Percentiles rank a stretch among this genome's conserved stretches.
Conservation (phyloP, 2,329 filamentous ascomycete species). For the Colletotrichum plurivorum region DNA sequence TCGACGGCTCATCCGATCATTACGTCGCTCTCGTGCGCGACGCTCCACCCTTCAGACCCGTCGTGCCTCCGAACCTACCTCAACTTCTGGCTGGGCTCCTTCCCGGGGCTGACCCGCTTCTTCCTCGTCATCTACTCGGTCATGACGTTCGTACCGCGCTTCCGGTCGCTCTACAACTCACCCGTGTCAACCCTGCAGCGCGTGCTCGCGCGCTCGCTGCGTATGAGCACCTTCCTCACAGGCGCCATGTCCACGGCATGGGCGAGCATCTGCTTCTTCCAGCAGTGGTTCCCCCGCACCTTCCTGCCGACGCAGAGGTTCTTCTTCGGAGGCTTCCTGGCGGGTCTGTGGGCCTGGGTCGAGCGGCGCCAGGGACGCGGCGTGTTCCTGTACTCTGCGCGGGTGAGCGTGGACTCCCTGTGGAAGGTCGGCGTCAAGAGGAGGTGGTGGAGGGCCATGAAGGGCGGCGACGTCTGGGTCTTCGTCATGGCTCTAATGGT, state of each 20-base stretch:
- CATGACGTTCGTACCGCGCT: slow-evolving; percentile 75
- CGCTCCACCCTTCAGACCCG: slow-evolving; percentile 89
- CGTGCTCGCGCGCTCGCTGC: slow-evolving; percentile 78
- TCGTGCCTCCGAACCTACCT: slow-evolving; percentile 91
- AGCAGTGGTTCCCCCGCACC: slow-evolving; percentile 80
- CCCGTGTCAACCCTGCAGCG: slow-evolving; percentile 77
- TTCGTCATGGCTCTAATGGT: slow-evolving; percentile 85
- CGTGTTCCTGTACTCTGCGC: slow-evolving; percentile 84
- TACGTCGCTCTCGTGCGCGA: slow-evolving; percentile 86
- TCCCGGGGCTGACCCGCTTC: slow-evolving; percentile 83
- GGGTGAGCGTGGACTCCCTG: slow-evolving; percentile 83
- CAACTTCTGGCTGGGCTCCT: slow-evolving; percentile 87
- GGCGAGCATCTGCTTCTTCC: slow-evolving; percentile 92
- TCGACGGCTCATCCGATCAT: slow-evolving; percentile 90
- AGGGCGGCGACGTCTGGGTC: slow-evolving; percentile 86
- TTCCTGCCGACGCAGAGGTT: slow-evolving; percentile 87
- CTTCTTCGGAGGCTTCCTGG: slow-evolving; percentile 89
- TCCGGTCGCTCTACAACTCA: slow-evolving; percentile 76
- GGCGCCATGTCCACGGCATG: slow-evolving; percentile 89
- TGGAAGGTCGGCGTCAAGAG: slow-evolving; percentile 97
- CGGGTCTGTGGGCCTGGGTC: slow-evolving; percentile 87
- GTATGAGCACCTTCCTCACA: slow-evolving; percentile 83
- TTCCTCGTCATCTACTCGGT: slow-evolving; percentile 82
- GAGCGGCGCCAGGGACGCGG: slow-evolving; percentile 75
- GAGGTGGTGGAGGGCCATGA: slow-evolving; percentile 87